Conservation (phyloP, 352 stramenopile genomes). For the Phytophthora brassicae region DNA sequence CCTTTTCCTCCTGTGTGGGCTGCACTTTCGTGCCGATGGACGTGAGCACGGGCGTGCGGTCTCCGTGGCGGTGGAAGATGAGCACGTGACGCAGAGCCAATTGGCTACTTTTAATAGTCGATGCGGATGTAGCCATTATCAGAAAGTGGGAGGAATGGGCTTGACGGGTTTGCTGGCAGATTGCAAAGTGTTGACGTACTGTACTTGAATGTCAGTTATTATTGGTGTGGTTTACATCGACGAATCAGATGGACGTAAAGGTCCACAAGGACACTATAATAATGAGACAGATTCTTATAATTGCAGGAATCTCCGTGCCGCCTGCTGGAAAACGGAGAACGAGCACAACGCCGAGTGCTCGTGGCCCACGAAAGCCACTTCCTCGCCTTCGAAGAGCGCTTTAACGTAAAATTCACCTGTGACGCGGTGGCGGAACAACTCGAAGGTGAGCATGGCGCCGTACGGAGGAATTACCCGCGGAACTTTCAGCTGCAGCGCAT, state of each 20-base stretch:
- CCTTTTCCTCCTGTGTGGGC: slow-evolving; percentile 54
- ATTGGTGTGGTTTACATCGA: slow-evolving; percentile 8
- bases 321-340: slow-evolving; percentile 54
- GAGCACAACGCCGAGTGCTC: slow-evolving; percentile 47
- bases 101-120: slow-evolving; percentile 26
- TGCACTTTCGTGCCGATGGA: slow-evolving; percentile 52
- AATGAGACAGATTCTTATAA: slow-evolving; percentile 17
- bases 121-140: slow-evolving; percentile 27
- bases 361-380: slow-evolving; percentile 47
- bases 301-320: slow-evolving; percentile 50
- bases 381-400: slow-evolving; percentile 54
- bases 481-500: slow-evolving; percentile 61
- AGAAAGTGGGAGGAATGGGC: too few relatives aligned
- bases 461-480: slow-evolving; percentile 61
- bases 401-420: slow-evolving; percentile 49
- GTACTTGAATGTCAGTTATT: slow-evolving; percentile 12
- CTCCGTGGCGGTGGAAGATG: slow-evolving; percentile 80
- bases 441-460: slow-evolving; percentile 75
- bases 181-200: slow-evolving; percentile 17
- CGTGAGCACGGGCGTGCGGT: slow-evolving; percentile 74
- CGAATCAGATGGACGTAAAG: slow-evolving; percentile 18
- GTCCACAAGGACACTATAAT: slow-evolving; percentile 5
- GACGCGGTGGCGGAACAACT: slow-evolving; percentile 54
- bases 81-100: slow-evolving; percentile 71
- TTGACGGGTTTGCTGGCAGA: slow-evolving; percentile 21